Evolutionary conservation across 2,329 filamentous ascomycete genomes (phyloP), one percentile per base, ranked within the genome.

Genomic region (Lasiodiplodia gonubiensis): DNA sequence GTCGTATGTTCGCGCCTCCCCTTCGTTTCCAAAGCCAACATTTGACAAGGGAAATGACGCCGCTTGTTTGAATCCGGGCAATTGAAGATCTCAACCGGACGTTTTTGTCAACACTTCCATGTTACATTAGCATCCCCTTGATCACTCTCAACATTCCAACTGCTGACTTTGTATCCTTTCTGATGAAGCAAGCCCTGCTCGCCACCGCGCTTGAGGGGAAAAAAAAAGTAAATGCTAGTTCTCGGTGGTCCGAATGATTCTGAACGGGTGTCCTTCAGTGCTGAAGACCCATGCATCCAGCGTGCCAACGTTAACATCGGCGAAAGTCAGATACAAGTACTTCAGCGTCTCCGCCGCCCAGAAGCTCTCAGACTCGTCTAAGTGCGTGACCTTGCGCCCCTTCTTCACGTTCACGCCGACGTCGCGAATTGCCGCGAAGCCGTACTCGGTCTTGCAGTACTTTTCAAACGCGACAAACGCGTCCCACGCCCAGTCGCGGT

Each of bases 261-360:
- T 71, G 39, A 81, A 80, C 6, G 73, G 68, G 76, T 80, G 78
- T 8, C 76, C 80, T 71, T 81, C 81, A 5, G 80, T 82, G 68
- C 77, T 83, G 70, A 81, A 82, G 23, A 81, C 79, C 79, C 79
- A 81, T 7, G 72, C 72, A 72, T 81, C 78, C 70, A 81, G 69
- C 69, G 73, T 80, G 68, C 73, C 77, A 2, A 75, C 74, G 5
- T 77, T 72, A 5, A 73, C 74, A 64, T 79, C 74, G 3, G 72
- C 69, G 69, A 81, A 80, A 2, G 77, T 76, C n/a, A 81, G 69
- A 69, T 74, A 81, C 6, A 79, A 70, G 70, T 80, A 81, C 71
- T 80, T 81, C 25, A 81, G 68, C 66, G 79, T 80, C 71, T 80
- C 77, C 0, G 78, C 78, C 10, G 76, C 76, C 75, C 77, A 80